These are phyloP conservation scores for Ceratocystis lukuohia DNA, from an alignment of 2,329 filamentous ascomycete species.

Conservation along the genomic window DNA sequence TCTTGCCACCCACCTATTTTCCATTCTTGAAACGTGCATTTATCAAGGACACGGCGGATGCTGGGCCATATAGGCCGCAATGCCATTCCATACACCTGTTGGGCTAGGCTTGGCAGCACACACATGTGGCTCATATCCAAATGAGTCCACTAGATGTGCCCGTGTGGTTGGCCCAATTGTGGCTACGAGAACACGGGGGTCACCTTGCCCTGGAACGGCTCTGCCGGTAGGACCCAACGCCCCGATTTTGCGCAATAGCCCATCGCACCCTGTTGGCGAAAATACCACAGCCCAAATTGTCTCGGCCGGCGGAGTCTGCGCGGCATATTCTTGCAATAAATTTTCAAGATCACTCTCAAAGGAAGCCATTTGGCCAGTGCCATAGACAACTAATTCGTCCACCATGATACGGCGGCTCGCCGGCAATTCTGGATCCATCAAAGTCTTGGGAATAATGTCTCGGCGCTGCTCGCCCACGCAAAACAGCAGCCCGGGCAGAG, in stretches of 20 bases:
- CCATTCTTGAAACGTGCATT: not conserved
- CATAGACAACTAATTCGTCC: slow-evolving; percentile 72
- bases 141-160: slow-evolving; percentile 52
- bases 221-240: slow-evolving; percentile 32
- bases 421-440: slow-evolving; percentile 47
- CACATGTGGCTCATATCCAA: slow-evolving; percentile 59
- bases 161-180: slow-evolving; percentile 91
- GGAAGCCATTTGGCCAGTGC: slow-evolving; percentile 66
- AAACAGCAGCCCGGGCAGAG: slow-evolving; percentile 60
- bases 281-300: slow-evolving; percentile 36
- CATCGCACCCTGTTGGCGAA: slow-evolving; percentile 52
- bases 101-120: slow-evolving; percentile 72
- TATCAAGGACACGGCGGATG: not conserved
- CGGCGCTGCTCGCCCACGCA: slow-evolving; percentile 79
- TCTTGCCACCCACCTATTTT: not conserved
- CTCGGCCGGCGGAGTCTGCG: slow-evolving; percentile 47
- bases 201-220: slow-evolving; percentile 20
- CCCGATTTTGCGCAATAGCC: slow-evolving; percentile 43
- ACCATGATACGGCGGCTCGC: slow-evolving; percentile 46
- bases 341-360: slow-evolving; percentile 56
- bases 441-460: slow-evolving; percentile 74
- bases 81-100: slow-evolving; percentile 59
- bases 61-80: slow-evolving; percentile 30
- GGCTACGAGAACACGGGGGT: slow-evolving; percentile 46
- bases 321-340: slow-evolving; percentile 43